phyloP scores from a whole-genome alignment of 176 grass and related monocot genomes.

The Zea mays region Zm-B73-REFERENCE-NAM-5.0 NC_050101.1:160847501-160848000 shows the following conservation, averaged over 20 bases:
- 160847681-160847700: constrained; percentile 58
- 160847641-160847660: constrained; percentile 65
- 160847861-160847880: constrained; percentile 9
- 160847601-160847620: constrained; percentile 89
- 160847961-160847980: constrained; percentile 19
- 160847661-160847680: constrained; percentile 47
- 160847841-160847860: constrained; percentile 7
- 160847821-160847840: constrained; percentile 17
- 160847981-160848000: background rate
- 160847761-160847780: constrained; percentile 19
- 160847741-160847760: constrained; percentile 44
- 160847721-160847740: constrained; percentile 67
- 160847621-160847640: constrained; percentile 67
- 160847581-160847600: constrained; percentile 81
- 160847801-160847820: constrained; percentile 15
- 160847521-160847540: constrained; percentile 41
- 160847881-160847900: background rate
- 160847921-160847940: constrained; percentile 41
- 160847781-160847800: background rate
- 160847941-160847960: constrained; percentile 29
- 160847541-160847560: constrained; percentile 75
- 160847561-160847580: constrained; percentile 87
- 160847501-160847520: constrained; percentile 80
- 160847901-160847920: constrained; percentile 21
- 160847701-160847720: constrained; percentile 65